Percentiles rank a stretch among this genome's conserved stretches.
Conservation (phyloP, 495 filamentous ascomycete species). For the Podospora pseudopauciseta region DNA sequence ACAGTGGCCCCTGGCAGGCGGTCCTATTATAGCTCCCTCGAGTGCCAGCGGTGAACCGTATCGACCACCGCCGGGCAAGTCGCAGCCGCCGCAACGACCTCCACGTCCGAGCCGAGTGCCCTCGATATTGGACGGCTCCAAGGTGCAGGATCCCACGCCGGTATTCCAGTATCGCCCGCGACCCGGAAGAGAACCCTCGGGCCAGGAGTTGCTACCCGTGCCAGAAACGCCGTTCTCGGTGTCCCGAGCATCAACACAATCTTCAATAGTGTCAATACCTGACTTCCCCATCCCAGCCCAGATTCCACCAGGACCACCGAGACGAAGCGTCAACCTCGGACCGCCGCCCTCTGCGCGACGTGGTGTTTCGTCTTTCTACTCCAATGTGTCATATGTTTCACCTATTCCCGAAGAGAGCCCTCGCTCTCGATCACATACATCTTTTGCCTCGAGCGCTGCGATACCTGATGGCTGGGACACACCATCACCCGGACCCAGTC, state of each 20-base stretch:
- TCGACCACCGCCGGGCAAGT: constrained; percentile 48
- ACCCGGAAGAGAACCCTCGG: constrained; percentile 28
- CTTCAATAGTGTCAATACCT: constrained; percentile 57
- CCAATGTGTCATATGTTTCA: constrained; percentile 70
- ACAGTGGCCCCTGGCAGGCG: constrained; percentile 52
- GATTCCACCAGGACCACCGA: constrained; percentile 36
- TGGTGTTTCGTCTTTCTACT: constrained; percentile 70
- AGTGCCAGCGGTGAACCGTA: constrained; percentile 39
- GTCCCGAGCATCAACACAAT: constrained; percentile 50
- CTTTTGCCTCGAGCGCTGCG: constrained; percentile 76
- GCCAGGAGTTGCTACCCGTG: constrained; percentile 29
- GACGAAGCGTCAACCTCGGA: constrained; percentile 56
- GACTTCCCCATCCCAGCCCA: constrained; percentile 56
- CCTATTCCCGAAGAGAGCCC: constrained; percentile 83
- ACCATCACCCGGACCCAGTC: constrained; percentile 40
- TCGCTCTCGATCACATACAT: constrained; percentile 58
- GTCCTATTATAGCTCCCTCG: constrained; percentile 39
- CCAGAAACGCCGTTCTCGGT: constrained; percentile 40
- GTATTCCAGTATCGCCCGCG: constrained; percentile 51
- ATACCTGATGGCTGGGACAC: constrained; percentile 68
- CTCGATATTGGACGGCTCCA: constrained; percentile 49
- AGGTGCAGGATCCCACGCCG: constrained; percentile 47
- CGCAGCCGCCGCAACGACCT: constrained; percentile 63
- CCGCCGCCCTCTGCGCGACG: constrained; percentile 66
- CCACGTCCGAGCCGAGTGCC: constrained; percentile 60